Conservation (phyloP, 768 basidiomycete species). For the Glaciozyma martinii region DNA sequence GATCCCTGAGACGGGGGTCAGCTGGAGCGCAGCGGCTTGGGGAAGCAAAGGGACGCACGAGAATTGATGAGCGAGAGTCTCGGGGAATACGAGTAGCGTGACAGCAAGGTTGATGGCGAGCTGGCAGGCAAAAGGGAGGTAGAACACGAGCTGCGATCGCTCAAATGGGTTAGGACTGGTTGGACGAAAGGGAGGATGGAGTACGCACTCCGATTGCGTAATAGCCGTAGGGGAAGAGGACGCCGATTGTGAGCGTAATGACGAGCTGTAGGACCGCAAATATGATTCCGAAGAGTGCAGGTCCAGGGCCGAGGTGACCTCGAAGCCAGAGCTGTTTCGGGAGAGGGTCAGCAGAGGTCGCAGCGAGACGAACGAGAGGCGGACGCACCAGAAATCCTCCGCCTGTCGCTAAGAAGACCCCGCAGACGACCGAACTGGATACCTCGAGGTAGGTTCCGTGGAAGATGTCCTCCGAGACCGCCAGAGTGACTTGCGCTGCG, state of each 20-base stretch:
- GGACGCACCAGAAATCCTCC: constrained; percentile 19
- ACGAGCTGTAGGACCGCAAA: constrained; percentile 10
- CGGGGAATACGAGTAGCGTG: constrained; percentile 33
- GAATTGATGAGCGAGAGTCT: constrained; percentile 34
- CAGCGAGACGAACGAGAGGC: neutral
- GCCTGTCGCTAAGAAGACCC: constrained; percentile 29
- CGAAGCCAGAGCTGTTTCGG: constrained; percentile 10
- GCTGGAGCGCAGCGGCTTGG: neutral
- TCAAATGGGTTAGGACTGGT: neutral
- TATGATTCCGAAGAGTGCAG: constrained; percentile 6
- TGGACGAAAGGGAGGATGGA: neutral
- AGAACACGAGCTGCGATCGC: constrained; percentile 23
- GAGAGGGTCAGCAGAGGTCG: neutral
- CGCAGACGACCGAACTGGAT: constrained; percentile 19
- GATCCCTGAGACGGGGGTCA: constrained; percentile 12
- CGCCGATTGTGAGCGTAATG: constrained; percentile 21
- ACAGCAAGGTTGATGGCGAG: constrained; percentile 32
- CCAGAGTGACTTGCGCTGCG: constrained; percentile 1
- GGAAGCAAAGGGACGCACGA: neutral
- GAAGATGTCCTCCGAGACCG: constrained; percentile 17
- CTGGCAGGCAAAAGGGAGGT: constrained; percentile 31
- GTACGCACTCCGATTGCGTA: constrained; percentile 21
- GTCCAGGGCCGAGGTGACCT: constrained; percentile 13
- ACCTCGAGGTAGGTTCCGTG: constrained; percentile 30
- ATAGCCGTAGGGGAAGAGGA: constrained; percentile 29